phyloP scores from a whole-genome alignment of 2,329 filamentous ascomycete species.

The Colletotrichum costaricense region DNA sequence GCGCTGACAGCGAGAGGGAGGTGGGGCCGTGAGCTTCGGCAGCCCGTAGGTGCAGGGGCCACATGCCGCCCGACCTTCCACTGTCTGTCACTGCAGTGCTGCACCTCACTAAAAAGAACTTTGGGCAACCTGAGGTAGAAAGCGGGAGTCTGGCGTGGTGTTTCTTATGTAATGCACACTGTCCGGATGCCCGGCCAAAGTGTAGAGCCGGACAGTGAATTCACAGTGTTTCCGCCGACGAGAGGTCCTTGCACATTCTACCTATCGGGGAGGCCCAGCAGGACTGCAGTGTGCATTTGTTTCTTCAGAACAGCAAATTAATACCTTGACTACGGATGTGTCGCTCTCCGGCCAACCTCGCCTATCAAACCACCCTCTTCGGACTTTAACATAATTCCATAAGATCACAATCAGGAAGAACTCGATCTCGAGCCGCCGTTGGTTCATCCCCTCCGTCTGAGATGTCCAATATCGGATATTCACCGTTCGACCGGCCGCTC shows the following conservation, averaged over 20 bases:
- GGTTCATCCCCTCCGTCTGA: not conserved
- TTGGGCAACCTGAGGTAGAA: not conserved
- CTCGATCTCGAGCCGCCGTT: not conserved
- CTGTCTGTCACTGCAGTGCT: not conserved
- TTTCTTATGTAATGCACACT: not conserved
- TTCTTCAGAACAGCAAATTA: slow-evolving; percentile 4
- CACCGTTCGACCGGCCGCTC: not conserved
- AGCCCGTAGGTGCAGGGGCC: not conserved
- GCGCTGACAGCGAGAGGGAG: not conserved
- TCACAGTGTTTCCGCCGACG: not conserved
- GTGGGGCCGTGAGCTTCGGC: not conserved
- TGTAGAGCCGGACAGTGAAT: not conserved
- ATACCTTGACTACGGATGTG: not conserved
- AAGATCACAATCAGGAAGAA: not conserved
- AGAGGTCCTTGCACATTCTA: not conserved
- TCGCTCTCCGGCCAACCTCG: not conserved
- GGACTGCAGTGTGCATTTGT: not conserved
- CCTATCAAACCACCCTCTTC: not conserved
- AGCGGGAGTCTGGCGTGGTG: not conserved
- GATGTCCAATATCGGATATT: not conserved
- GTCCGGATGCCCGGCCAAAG: not conserved
- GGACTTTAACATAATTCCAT: not conserved
- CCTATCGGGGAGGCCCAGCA: not conserved
- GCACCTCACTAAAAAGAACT: not conserved
- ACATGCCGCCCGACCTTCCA: not conserved